These are phyloP conservation scores for Dendrobium chrysotoxum DNA, from an alignment of 106 monocot genomes.

Conservation along the genomic window DNA sequence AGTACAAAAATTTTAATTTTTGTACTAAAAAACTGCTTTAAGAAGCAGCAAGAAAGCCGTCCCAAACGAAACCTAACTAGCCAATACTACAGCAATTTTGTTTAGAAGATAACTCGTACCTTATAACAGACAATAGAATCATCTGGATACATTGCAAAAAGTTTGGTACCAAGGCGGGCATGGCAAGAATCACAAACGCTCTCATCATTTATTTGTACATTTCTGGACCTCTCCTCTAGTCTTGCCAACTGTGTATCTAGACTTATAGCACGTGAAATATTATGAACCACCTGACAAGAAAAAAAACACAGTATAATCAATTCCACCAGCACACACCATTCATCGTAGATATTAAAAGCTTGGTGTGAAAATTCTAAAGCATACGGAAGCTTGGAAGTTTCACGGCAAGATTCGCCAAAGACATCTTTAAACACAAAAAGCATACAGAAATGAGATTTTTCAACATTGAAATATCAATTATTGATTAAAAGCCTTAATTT, in stretches of 20 bases:
- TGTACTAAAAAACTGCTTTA: too few species aligned
- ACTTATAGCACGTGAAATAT: conserved; percentile 61
- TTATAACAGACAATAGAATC: conserved; percentile 95
- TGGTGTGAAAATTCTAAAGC: too few species aligned
- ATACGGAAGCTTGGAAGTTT: too few species aligned
- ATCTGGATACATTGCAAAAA: conserved; percentile 98
- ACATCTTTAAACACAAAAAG: too few species aligned
- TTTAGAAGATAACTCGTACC: conserved; percentile 27
- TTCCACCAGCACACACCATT: not conserved
- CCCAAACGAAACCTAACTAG: too few species aligned
- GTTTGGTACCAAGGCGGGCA: conserved; percentile 88
- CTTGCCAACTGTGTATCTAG: conserved; percentile 70
- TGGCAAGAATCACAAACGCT: conserved; percentile 82
- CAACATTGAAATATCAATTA: too few species aligned
- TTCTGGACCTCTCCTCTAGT: conserved; percentile 89
- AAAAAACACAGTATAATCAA: not conserved
- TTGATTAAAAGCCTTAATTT: too few species aligned
- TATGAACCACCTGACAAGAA: conserved; percentile 64
- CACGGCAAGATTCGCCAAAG: too few species aligned
- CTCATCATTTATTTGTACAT: conserved; percentile 88
- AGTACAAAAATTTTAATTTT: too few species aligned
- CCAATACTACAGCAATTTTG: not conserved
- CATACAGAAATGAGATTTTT: too few species aligned
- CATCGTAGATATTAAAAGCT: too few species aligned
- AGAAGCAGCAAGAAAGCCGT: too few species aligned